Conservation (phyloP, 129 eudicot genomes). For the Deinandra increscens region DNA sequence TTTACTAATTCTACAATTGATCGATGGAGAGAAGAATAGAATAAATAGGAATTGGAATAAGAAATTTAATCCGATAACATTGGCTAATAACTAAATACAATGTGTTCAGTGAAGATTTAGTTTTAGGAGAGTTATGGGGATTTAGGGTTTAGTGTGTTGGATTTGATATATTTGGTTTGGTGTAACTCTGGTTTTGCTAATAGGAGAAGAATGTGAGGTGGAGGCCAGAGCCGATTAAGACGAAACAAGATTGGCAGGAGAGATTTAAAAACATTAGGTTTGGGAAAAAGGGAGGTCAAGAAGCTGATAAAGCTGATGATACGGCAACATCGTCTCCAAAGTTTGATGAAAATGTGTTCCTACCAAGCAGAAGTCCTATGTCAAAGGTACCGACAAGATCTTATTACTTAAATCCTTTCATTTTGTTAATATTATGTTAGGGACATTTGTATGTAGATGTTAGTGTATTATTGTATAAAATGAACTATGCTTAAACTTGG, state of each 20-base stretch:
- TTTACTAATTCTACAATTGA: conserved; percentile 9
- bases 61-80: neutral
- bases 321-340: conserved; percentile 51
- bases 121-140: neutral
- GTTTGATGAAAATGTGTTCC: conserved; percentile 62
- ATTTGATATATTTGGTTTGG: neutral
- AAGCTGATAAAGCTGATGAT: conserved; percentile 54
- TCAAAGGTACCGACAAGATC: conserved; percentile 44
- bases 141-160: conserved; percentile 3
- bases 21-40: neutral
- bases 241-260: conserved; percentile 90
- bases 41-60: neutral
- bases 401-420: neutral
- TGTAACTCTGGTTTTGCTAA: conserved; percentile 20
- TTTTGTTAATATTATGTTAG: neutral
- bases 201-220: conserved; percentile 51
- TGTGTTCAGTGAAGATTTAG: neutral
- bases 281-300: conserved; percentile 68
- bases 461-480: neutral
- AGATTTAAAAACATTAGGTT: conserved; percentile 69
- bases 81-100: neutral
- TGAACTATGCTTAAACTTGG: too few species aligned
- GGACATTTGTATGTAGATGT: neutral
- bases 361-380: conserved; percentile 37
- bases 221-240: conserved; percentile 64